Base-by-base conservation (phyloP, 225 moss, liverwort and hornwort species). In the Pseudisothecium myosuroides region DNA sequence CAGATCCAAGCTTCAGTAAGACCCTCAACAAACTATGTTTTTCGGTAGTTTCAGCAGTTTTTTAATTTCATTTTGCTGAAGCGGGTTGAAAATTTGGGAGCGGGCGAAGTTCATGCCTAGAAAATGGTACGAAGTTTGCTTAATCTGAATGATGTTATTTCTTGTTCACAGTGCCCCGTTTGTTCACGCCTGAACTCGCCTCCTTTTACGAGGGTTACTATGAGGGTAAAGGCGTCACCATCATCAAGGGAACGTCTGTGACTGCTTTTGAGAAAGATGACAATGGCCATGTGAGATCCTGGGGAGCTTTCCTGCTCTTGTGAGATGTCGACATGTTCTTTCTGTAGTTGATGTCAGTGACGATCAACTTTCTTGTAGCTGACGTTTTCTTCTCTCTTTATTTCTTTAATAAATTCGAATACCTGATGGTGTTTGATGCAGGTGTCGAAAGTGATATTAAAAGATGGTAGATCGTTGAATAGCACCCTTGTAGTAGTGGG, bases 401-500 rank as follows among this genome's bases (percentile, higher is more conserved):
- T 45, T 58, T 11, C 21, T 54, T 50, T 61, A 27, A 10, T 59
- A 28, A 43, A 45, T 37, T 78, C n/a, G 47, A 66, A 68, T 68
- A 85, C 26, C 45, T 87, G 29, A 76, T 81, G 63, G 67, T 56
- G 66, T 55, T 29, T 88, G 79, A 81, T 90, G 86, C 90, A 94
- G 92, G 94, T 92, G 62, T 88, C 88, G 45, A 92, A 90, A 90
- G 91, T 85, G 54, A 59, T 87, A 14, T 65, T 94, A 83, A 89
- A 91, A 56, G 92, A 94, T 87, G 93, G 93, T 85, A 91, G 88
- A 62, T 83, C 91, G 47, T 67, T 93, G 82, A 26, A 79, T 60
- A 92, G 90, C 90, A 88, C 60, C 62, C 90, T 96, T 87, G 94
- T 96, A 69, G 95, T 98, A 65, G 94, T 95, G 43, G 97, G 97